Conservation (phyloP, 2,329 filamentous ascomycete species). For the Aspergillus tanneri region DNA sequence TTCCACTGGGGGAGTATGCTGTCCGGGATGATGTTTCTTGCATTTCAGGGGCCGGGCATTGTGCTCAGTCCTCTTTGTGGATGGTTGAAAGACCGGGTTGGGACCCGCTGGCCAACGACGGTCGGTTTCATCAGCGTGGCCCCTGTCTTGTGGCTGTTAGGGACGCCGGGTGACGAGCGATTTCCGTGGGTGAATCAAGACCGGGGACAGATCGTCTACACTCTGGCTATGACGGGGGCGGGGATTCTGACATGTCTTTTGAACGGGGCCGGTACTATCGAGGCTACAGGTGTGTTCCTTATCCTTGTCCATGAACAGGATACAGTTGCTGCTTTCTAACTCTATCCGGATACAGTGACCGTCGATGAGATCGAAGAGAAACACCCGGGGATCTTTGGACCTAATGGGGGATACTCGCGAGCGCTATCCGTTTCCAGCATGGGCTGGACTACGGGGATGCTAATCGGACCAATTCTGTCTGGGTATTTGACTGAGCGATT, state of each 20-base stretch:
- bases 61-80: conserved; percentile 61
- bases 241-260: conserved; percentile 26
- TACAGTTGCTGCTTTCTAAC: too few species aligned
- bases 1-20: conserved; percentile 57
- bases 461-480: conserved; percentile 25
- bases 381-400: conserved; percentile 26
- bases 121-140: conserved; percentile 26
- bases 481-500: conserved; percentile 20
- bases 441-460: conserved; percentile 25
- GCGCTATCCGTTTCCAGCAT: conserved; percentile 26
- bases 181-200: conserved; percentile 26
- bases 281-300: conserved; percentile 29
- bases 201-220: conserved; percentile 25
- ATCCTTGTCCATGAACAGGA: too few species aligned
- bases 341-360: conserved; percentile 12
- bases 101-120: conserved; percentile 25
- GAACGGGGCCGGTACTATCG: conserved; percentile 30
- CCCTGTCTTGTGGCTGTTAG: conserved; percentile 28
- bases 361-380: conserved; percentile 23
- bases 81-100: conserved; percentile 36
- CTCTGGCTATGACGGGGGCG: conserved; percentile 16
- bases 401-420: conserved; percentile 28
- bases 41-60: conserved; percentile 57
- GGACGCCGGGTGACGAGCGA: conserved; percentile 28
- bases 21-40: conserved; percentile 57